A percentile compares a stretch with the other conserved stretches of the same genome.
These are phyloP conservation scores for Dendrothele bispora DNA, from an alignment of 768 basidiomycete species.

Conservation along the genomic window DNA sequence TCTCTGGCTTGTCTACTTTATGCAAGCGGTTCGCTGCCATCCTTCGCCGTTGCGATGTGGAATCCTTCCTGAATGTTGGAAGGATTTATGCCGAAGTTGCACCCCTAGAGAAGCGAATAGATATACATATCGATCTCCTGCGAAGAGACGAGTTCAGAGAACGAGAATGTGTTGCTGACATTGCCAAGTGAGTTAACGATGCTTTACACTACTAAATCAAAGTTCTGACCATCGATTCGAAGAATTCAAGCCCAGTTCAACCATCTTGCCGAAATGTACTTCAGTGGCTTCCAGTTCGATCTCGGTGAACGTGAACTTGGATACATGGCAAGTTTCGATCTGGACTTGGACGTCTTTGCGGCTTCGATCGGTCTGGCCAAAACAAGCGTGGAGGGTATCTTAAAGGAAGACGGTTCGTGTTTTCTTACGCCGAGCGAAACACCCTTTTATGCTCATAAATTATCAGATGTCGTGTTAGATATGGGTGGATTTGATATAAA, in stretches of 20 bases:
- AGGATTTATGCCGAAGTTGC: slow-evolving; percentile 81
- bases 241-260: slow-evolving; percentile 94
- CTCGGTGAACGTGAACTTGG: slow-evolving; percentile 88
- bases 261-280: slow-evolving; percentile 87
- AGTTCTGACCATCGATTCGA: not conserved
- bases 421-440: not conserved
- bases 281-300: slow-evolving; percentile 78
- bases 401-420: slow-evolving; percentile 73
- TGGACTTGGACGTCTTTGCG: slow-evolving; percentile 91
- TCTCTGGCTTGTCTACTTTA: slow-evolving; percentile 76
- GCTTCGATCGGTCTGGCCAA: slow-evolving; percentile 90
- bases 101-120: slow-evolving; percentile 87
- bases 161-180: slow-evolving; percentile 89
- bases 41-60: slow-evolving; percentile 76
- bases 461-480: slow-evolving; percentile 68
- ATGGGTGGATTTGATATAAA: slow-evolving; percentile 75
- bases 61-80: slow-evolving; percentile 84
- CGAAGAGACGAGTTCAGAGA: slow-evolving; percentile 90
- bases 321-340: slow-evolving; percentile 78
- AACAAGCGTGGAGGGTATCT: slow-evolving; percentile 72
- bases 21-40: slow-evolving; percentile 90
- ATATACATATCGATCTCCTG: slow-evolving; percentile 86
- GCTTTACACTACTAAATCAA: no score
- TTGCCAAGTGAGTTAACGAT: slow-evolving; percentile 84
- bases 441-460: not conserved